Evolutionary conservation across 225 moss, liverwort and hornwort species (phyloP).

Genomic region (Neckera pumila): DNA sequence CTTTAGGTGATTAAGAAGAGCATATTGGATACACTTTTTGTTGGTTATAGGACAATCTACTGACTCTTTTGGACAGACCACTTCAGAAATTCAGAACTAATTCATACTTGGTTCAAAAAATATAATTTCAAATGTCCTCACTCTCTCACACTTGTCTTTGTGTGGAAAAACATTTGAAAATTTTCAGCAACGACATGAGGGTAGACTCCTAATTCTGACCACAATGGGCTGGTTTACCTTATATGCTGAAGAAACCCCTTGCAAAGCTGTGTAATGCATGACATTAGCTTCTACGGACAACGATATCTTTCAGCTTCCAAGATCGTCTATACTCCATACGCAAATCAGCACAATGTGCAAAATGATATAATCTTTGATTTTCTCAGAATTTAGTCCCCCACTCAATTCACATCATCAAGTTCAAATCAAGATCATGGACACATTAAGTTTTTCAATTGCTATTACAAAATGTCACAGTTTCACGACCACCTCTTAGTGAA

Average conservation of each 20-base stretch:
- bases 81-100: too few relatives aligned
- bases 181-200: too few relatives aligned
- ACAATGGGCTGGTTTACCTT: fast-evolving
- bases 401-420: neutral
- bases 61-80: too few relatives aligned
- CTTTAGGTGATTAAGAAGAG: too few relatives aligned
- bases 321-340: neutral
- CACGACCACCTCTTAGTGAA: neutral
- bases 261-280: too few relatives aligned
- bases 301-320: neutral
- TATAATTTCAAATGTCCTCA: too few relatives aligned
- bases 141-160: too few relatives aligned
- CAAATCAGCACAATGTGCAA: neutral
- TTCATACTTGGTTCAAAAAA: too few relatives aligned
- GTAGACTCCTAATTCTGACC: too few relatives aligned
- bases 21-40: too few relatives aligned
- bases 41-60: too few relatives aligned
- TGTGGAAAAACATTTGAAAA: too few relatives aligned
- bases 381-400: neutral
- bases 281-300: neutral
- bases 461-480: neutral
- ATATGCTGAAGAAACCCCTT: neutral
- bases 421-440: neutral
- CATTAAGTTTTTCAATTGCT: neutral
- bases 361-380: neutral